Evolutionary conservation across 2,329 filamentous ascomycete species (phyloP).

Genomic region (Aciculosporium take): DNA sequence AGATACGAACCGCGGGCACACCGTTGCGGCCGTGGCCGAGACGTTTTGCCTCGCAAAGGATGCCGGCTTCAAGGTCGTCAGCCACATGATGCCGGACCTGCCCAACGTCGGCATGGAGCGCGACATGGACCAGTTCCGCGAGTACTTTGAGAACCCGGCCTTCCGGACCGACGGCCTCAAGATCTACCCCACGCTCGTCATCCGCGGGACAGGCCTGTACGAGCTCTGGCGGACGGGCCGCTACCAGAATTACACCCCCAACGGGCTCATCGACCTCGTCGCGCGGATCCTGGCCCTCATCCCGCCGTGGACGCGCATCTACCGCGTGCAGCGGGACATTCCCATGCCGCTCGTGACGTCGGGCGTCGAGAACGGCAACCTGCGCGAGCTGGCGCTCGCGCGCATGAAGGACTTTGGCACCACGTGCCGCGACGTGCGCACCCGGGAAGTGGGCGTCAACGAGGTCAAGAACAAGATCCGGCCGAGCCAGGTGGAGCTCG

Average conservation of each 20-base stretch:
- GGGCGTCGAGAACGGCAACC: constrained; percentile 92
- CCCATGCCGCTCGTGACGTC: constrained; percentile 99
- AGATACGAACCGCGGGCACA: constrained; percentile 94
- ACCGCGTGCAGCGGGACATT: constrained; percentile 95
- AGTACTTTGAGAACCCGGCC: constrained; percentile 93
- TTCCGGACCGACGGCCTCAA: constrained; percentile 96
- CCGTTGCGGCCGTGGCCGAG: constrained; percentile 85
- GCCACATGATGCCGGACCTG: constrained; percentile 98
- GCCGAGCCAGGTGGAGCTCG: constrained; percentile 88
- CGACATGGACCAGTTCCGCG: constrained; percentile 89
- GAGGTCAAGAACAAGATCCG: constrained; percentile 98
- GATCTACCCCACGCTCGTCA: constrained; percentile 95
- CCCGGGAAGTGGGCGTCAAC: constrained; percentile 93
- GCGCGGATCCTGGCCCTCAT: constrained; percentile 91
- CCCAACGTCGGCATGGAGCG: constrained; percentile 98
- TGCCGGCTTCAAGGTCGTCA: constrained; percentile 96
- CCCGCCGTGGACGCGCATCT: constrained; percentile 95
- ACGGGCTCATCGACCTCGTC: constrained; percentile 87
- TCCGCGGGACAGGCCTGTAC: constrained; percentile 89
- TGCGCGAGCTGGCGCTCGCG: constrained; percentile 84
- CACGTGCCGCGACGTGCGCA: constrained; percentile 88
- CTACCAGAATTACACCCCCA: constrained; percentile 98
- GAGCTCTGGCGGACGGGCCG: constrained; percentile 93
- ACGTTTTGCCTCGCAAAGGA: constrained; percentile 97
- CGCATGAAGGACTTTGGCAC: constrained; percentile 99